Evolutionary conservation across 306 rosid species (phyloP).

Genomic region (Acacia acuminata): DNA sequence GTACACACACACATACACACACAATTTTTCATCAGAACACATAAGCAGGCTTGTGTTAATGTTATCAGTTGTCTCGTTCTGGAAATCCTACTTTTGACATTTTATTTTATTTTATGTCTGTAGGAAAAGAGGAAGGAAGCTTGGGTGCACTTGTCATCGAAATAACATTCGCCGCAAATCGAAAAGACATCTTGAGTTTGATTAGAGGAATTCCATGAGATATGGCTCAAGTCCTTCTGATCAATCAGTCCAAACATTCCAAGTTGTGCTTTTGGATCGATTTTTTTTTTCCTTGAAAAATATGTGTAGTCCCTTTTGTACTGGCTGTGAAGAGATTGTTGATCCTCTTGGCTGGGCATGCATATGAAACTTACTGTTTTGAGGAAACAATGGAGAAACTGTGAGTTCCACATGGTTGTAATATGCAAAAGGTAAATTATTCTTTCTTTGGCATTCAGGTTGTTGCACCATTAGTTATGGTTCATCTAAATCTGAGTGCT

Average conservation of each 20-base stretch:
- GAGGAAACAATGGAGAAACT: background rate
- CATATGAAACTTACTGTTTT: background rate
- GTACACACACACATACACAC: background rate
- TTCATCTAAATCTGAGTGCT: background rate
- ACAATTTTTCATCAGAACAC: background rate
- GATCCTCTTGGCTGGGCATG: background rate
- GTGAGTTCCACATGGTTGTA: background rate
- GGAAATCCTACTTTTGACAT: background rate
- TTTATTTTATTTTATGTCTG: background rate
- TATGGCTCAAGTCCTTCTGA: background rate
- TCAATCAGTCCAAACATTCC: background rate
- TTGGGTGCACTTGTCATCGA: background rate
- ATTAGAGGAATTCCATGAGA: background rate
- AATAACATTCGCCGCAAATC: background rate
- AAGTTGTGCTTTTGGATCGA: background rate
- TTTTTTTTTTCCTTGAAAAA: background rate
- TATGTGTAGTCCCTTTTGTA: background rate
- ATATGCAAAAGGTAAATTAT: background rate
- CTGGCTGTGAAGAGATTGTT: background rate
- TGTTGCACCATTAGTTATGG: background rate
- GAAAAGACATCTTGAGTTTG: background rate
- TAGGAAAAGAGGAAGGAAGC: conserved; percentile 22
- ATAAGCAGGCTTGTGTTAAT: background rate
- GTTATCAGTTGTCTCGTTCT: background rate
- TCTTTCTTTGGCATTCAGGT: background rate